Evolutionary conservation across 2,329 filamentous ascomycete genomes (phyloP).

Genomic region (Fusarium sp.): DNA sequence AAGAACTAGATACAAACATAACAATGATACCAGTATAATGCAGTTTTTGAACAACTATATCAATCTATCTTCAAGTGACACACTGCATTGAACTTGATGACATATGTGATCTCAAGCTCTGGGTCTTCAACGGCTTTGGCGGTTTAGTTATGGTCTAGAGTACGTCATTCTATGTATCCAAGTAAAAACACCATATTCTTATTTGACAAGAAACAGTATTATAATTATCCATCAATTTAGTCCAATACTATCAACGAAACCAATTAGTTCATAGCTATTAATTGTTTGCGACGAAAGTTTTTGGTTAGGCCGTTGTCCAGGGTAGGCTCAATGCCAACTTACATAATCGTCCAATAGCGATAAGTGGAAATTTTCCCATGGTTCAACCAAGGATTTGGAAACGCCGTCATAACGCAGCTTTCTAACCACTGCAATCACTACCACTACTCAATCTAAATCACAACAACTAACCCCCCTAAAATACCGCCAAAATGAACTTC

Average conservation of each 20-base stretch:
- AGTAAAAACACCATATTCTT: too few relatives aligned
- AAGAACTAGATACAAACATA: constrained; percentile 45
- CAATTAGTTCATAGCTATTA: not conserved
- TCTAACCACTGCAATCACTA: constrained; percentile 11
- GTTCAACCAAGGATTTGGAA: constrained; percentile 20
- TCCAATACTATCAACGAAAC: too few relatives aligned
- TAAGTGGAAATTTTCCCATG: constrained; percentile 47
- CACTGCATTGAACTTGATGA: accelerated
- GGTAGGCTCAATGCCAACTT: constrained; percentile 39
- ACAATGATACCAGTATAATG: constrained; percentile 2
- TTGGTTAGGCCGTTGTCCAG: constrained; percentile 1
- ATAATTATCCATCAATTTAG: too few relatives aligned
- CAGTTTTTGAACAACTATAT: not conserved
- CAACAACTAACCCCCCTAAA: constrained; percentile 1
- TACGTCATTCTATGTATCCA: too few relatives aligned
- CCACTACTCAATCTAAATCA: not conserved
- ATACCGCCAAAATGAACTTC: constrained; percentile 57
- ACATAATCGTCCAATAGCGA: constrained; percentile 43
- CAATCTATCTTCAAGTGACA: not conserved
- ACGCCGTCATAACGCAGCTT: constrained; percentile 29
- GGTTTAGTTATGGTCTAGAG: too few relatives aligned
- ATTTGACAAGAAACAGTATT: too few relatives aligned
- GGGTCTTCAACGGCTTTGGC: too few relatives aligned
- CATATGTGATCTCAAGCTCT: too few relatives aligned
- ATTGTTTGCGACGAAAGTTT: too few relatives aligned